Evolutionary conservation across 495 filamentous ascomycete genomes (phyloP).

Genomic region (Podospora pseudocomata): DNA sequence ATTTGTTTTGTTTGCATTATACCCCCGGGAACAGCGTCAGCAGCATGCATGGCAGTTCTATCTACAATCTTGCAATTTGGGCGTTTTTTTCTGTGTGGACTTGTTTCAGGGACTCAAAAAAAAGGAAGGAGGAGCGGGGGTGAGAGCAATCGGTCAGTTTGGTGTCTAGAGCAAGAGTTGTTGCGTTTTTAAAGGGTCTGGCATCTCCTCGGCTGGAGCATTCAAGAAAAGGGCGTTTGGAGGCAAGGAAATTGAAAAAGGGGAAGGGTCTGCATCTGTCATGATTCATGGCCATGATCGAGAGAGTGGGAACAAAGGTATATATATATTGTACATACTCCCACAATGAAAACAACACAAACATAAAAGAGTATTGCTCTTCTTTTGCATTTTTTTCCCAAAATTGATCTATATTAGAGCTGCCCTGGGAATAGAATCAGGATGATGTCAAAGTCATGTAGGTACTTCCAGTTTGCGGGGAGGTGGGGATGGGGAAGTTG

Average conservation of each 20-base stretch:
- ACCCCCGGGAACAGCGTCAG: neutral
- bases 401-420: too few relatives aligned
- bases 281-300: neutral
- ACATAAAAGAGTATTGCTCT: neutral
- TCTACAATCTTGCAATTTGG: neutral
- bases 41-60: neutral
- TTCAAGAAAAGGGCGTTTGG: neutral
- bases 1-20: constrained; percentile 10
- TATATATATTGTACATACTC: neutral
- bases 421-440: too few relatives aligned
- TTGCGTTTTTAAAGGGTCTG: neutral
- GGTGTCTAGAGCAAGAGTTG: neutral
- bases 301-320: neutral
- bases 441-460: too few relatives aligned
- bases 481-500: neutral
- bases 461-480: neutral
- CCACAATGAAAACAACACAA: neutral
- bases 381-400: too few relatives aligned
- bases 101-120: neutral
- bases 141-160: neutral
- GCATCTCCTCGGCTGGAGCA: neutral
- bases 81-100: neutral
- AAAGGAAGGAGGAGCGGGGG: neutral
- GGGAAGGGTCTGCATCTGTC: neutral
- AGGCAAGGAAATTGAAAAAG: neutral